Conservation (phyloP, 768 basidiomycete species). For the Exidia glandulosa region DNA sequence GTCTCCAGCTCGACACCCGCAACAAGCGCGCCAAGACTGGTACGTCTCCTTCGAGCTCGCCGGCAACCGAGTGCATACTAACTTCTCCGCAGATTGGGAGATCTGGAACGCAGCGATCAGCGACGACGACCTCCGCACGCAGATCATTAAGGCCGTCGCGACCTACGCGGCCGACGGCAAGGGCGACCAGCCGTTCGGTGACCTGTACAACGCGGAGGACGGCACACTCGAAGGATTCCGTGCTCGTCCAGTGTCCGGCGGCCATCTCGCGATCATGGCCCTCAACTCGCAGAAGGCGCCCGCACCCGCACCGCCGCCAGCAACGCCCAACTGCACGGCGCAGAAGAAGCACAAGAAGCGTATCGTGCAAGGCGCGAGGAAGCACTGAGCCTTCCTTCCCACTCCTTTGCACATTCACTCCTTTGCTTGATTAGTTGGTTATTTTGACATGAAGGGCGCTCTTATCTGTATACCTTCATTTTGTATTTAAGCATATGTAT, state of each 20-base stretch:
- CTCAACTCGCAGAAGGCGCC: not conserved
- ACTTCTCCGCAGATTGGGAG: slow-evolving; percentile 34
- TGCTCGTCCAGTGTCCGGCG: slow-evolving; percentile 29
- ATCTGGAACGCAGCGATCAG: slow-evolving; percentile 45
- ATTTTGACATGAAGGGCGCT: no score
- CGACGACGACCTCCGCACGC: slow-evolving; percentile 33
- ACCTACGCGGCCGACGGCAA: slow-evolving; percentile 37
- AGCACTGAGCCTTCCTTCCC: not conserved
- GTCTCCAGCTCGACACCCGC: slow-evolving; percentile 2
- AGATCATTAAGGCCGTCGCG: slow-evolving; percentile 38
- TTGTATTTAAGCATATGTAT: no score
- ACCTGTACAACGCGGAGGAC: slow-evolving; percentile 46
- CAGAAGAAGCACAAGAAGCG: not conserved
- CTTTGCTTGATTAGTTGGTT: no score
- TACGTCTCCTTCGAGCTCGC: not conserved
- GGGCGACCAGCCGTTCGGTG: slow-evolving; percentile 28
- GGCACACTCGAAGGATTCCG: slow-evolving; percentile 39
- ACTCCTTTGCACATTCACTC: no score
- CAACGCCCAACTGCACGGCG: not conserved
- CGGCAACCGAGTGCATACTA: not conserved
- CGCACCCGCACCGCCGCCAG: not conserved
- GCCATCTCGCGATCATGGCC: slow-evolving; percentile 1
- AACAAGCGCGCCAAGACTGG: not conserved
- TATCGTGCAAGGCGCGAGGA: not conserved
- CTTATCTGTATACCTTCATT: no score